Conservation (phyloP, 257 asterid species). For the Lycium barbarum region DNA sequence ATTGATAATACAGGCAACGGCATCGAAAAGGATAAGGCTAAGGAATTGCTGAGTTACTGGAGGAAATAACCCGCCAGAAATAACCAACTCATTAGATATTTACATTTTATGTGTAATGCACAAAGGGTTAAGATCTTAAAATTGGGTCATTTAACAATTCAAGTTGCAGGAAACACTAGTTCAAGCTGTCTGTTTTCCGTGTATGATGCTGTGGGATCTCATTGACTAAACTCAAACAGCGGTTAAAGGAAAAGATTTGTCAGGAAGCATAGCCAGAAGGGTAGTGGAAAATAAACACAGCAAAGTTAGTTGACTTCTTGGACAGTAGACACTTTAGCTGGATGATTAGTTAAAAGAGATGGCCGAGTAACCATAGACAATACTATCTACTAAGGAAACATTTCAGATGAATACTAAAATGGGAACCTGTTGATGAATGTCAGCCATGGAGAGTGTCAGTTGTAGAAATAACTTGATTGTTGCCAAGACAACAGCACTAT, state of each 20-base stretch:
- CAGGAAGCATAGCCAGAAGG: neutral
- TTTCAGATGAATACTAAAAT: conserved; percentile 22
- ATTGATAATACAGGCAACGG: neutral
- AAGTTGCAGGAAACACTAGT: neutral
- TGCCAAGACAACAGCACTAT: conserved; percentile 99
- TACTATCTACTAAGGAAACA: neutral
- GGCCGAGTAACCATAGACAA: neutral
- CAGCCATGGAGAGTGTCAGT: conserved; percentile 96
- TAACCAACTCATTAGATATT: neutral
- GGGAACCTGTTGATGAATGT: conserved; percentile 97
- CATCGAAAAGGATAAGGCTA: neutral
- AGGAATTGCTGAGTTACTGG: neutral
- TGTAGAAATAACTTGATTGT: conserved; percentile 90
- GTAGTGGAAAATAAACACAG: neutral
- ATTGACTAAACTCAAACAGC: neutral
- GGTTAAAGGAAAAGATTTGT: neutral
- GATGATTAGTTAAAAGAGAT: conserved; percentile 21
- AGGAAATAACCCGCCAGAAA: conserved; percentile 4
- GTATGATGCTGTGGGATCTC: neutral
- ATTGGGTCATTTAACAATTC: conserved; percentile 4
- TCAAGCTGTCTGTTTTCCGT: conserved; percentile 4
- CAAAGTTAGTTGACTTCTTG: neutral
- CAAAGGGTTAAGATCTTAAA: neutral
- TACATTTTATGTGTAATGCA: neutral
- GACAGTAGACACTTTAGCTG: neutral